Conservation (phyloP, 805 yeast species). For the Suhomyces pyralidae region DNA sequence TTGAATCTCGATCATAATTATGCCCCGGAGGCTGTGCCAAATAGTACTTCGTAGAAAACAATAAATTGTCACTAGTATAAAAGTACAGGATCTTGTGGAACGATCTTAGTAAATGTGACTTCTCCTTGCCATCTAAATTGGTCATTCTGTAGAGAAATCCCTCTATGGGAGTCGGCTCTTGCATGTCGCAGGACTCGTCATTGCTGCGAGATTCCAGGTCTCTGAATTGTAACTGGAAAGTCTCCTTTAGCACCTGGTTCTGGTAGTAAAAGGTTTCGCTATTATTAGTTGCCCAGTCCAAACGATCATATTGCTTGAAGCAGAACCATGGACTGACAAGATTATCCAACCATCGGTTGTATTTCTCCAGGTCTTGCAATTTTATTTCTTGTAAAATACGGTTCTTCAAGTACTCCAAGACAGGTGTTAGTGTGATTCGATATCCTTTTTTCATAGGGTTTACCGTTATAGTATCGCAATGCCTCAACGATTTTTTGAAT, state of each 20-base stretch:
- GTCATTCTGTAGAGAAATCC: constrained; percentile 69
- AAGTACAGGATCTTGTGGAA: constrained; percentile 60
- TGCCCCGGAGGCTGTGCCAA: constrained; percentile 64
- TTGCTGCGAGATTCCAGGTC: constrained; percentile 24
- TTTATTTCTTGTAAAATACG: constrained; percentile 33
- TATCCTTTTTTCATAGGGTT: constrained; percentile 20
- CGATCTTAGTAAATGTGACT: constrained; percentile 32
- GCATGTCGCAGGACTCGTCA: background rate
- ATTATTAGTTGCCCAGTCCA: constrained; percentile 48
- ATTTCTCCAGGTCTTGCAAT: constrained; percentile 5
- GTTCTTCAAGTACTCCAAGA: constrained; percentile 39
- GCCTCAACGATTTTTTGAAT: constrained; percentile 8
- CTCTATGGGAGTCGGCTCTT: constrained; percentile 75
- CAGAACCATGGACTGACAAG: constrained; percentile 45
- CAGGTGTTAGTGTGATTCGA: constrained; percentile 17
- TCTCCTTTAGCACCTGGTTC: constrained; percentile 34
- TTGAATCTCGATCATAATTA: constrained; percentile 15
- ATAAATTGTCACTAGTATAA: constrained; percentile 56
- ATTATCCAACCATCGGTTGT: constrained; percentile 19
- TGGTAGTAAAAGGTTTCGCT: constrained; percentile 28
- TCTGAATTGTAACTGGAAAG: constrained; percentile 58
- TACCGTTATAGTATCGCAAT: constrained; percentile 8
- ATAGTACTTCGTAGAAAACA: constrained; percentile 55
- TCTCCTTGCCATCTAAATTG: constrained; percentile 44
- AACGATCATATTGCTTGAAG: constrained; percentile 66